phyloP scores from a whole-genome alignment of 2,329 filamentous ascomycete genomes.

The Calonectria pteridis region DNA sequence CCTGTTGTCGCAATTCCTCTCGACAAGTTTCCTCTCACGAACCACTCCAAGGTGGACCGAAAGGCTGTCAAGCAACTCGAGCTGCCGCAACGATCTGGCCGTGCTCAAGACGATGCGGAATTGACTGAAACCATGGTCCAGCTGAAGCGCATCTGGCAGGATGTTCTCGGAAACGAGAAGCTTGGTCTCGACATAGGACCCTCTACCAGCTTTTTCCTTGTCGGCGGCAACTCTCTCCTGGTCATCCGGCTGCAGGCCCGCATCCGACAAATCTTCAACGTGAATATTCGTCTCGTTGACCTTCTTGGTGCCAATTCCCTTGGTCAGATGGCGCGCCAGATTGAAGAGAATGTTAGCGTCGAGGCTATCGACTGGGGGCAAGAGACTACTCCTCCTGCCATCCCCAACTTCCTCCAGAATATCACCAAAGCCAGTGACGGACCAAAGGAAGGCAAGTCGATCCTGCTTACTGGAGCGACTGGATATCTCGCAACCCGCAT shows the following conservation, averaged over 20 bases:
- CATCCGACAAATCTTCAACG: neutral
- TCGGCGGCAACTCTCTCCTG: constrained; percentile 16
- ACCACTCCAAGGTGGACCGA: neutral
- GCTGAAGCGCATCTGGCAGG: neutral
- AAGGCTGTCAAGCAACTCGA: neutral
- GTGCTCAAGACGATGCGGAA: neutral
- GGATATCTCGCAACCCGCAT: neutral
- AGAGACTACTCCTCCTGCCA: neutral
- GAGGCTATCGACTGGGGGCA: neutral
- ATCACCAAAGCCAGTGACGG: neutral
- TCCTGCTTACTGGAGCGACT: neutral
- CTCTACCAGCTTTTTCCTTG: constrained; percentile 11
- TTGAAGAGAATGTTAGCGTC: neutral
- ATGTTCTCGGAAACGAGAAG: neutral
- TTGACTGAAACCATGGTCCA: neutral
- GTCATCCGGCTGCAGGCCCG: neutral
- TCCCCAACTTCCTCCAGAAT: neutral
- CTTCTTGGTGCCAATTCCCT: neutral
- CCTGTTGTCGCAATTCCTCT: neutral
- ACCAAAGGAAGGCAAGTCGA: neutral
- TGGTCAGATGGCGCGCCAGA: neutral
- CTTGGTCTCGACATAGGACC: neutral
- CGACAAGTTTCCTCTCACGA: neutral
- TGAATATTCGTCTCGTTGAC: neutral
- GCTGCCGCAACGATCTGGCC: neutral